Conservation (phyloP, 176 grass and related monocot species). For the Otatea glauca region DNA sequence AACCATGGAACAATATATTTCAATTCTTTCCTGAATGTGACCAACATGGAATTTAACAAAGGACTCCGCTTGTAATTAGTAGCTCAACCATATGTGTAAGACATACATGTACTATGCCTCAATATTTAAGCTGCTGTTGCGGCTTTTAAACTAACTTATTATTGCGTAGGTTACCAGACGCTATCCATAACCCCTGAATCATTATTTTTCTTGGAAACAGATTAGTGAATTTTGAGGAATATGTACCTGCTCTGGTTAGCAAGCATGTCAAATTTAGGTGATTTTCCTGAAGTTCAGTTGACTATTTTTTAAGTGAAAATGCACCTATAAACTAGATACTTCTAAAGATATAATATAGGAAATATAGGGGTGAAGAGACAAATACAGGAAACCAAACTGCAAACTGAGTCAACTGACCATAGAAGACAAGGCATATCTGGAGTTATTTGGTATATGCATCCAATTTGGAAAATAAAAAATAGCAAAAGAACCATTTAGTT, state of each 20-base stretch:
- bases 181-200: no score
- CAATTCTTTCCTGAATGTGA: no score
- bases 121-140: neutral
- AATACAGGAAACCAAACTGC: neutral
- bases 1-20: no score
- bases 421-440: neutral
- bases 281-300: neutral
- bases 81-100: no score
- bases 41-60: no score
- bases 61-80: no score
- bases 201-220: neutral
- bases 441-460: neutral
- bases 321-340: neutral
- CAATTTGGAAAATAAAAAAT: neutral
- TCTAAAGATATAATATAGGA: neutral
- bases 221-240: neutral
- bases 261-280: neutral
- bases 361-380: conserved; percentile 10
- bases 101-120: no score
- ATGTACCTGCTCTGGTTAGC: neutral
- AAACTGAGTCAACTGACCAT: neutral
- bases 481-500: conserved; percentile 1
- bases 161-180: no score
- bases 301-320: neutral
- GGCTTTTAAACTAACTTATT: no score